Evolutionary conservation across 1,139 yeast species (phyloP), one percentile per base, ranked within the genome.

Genomic region (Yamadazyma atlantica): DNA sequence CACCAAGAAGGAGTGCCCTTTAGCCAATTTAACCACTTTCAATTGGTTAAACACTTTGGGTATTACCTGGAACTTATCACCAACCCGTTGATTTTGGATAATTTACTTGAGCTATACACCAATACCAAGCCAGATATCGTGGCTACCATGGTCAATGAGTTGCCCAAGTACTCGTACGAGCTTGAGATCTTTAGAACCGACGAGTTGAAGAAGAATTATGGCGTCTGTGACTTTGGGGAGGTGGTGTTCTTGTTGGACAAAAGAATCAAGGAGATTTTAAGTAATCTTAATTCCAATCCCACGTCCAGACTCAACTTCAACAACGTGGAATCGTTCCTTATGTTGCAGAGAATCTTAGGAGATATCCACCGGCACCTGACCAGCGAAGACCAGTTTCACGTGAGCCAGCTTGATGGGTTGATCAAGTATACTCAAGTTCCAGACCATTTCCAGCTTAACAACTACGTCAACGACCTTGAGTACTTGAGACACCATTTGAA

Each of bases 391-490:
- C 29, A 26, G 5, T 26, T 26, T 13, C 16, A 26, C 8, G n/a
- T 26, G 29, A 26, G 16, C 5, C 29, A 12, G 16, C 54, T 68
- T 42, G 72, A 67, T 41, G 48, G 57, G 1, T 50, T 64, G 5
- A 41, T 64, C 28, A 44, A 33, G 10, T 67, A 66, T 39, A 53
- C 37, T 16, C 73, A 67, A 38, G 42, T 68, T 4, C 73, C 74
- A 1, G 69, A 64, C 25, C 58, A 57, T 34, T 59, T 65, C 40
- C 35, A 41, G n/a, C 47, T 69, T 34, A 67, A 67, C 23, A 66
- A 67, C 26, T 67, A 50, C 40, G 37, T 53, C n/a, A 44, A 45
- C 11, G 71, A 66, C 37, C 53, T 69, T 15, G 39, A 41, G n/a
- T 49, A 53, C 19, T 46, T 69, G 19, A 54, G 50, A 29, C 35